Percentiles rank a stretch among this genome's conserved stretches.
These are phyloP conservation scores for Sugiyamaella marilandica DNA, from an alignment of 805 yeast genomes.

Conservation along the genomic window DNA sequence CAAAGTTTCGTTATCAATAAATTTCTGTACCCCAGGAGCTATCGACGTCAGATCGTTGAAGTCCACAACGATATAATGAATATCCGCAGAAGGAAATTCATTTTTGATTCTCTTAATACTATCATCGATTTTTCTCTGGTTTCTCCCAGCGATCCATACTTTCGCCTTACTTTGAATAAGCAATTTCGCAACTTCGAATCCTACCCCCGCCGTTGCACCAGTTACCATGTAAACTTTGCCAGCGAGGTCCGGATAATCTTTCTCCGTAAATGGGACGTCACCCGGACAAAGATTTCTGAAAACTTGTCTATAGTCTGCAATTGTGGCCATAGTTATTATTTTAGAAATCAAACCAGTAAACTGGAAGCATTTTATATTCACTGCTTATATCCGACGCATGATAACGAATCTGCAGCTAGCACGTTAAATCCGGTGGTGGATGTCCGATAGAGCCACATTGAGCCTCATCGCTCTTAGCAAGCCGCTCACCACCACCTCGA, in stretches of 20 bases:
- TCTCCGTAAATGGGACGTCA: conserved; percentile 27
- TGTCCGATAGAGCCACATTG: no score
- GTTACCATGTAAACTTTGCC: conserved; percentile 24
- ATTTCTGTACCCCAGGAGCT: conserved; percentile 34
- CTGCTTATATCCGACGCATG: no score
- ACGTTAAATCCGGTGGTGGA: no score
- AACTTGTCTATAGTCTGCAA: background rate
- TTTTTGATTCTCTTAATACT: conserved; percentile 28
- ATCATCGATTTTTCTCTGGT: conserved; percentile 29
- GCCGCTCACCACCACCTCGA: no score
- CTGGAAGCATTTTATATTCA: no score
- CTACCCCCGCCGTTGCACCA: conserved; percentile 24
- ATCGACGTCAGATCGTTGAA: conserved; percentile 40
- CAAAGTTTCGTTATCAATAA: conserved; percentile 25
- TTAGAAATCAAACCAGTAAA: no score
- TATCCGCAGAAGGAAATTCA: conserved; percentile 22
- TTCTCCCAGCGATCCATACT: conserved; percentile 37
- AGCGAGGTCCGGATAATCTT: conserved; percentile 29
- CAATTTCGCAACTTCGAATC: conserved; percentile 32
- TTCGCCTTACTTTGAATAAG: conserved; percentile 33
- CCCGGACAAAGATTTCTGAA: conserved; percentile 14
- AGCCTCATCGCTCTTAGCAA: no score
- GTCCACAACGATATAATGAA: conserved; percentile 17
- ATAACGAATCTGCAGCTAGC: no score
- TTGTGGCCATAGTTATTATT: background rate